phyloP scores from a whole-genome alignment of 1,284 basidiomycete species.

The Irpex rosettiformis region DNA sequence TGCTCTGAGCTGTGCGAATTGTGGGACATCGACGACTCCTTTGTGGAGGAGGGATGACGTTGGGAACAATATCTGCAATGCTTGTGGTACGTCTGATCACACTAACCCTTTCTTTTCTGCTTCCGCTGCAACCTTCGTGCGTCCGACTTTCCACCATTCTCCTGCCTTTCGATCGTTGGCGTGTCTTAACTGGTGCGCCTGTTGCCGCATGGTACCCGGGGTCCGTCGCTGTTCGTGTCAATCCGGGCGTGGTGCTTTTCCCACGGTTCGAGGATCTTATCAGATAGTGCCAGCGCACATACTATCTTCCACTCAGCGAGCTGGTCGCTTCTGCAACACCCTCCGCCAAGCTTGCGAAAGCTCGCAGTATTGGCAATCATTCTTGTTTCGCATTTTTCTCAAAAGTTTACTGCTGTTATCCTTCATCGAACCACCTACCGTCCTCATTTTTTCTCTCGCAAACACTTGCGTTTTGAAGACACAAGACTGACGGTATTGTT shows the following conservation, averaged over 20 bases:
- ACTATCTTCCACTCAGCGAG: not conserved
- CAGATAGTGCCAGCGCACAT: conserved; percentile 16
- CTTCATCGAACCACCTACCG: too few relatives aligned
- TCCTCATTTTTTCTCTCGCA: too few relatives aligned
- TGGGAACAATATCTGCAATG: conserved; percentile 91
- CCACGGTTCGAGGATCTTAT: conserved; percentile 20
- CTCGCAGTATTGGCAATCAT: conserved; percentile 1
- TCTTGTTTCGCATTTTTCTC: too few relatives aligned
- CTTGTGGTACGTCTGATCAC: conserved; percentile 71
- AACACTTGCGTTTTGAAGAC: conserved; percentile 7
- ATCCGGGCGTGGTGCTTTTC: conserved; percentile 6
- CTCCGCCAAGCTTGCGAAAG: not conserved
- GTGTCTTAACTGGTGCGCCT: not conserved
- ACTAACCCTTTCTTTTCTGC: conserved; percentile 2
- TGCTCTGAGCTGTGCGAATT: conserved; percentile 86
- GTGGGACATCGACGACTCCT: conserved; percentile 91
- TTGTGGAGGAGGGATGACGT: conserved; percentile 93
- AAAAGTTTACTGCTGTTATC: too few relatives aligned
- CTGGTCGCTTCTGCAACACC: conserved; percentile 4
- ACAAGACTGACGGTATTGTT: not conserved
- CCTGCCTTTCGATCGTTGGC: not conserved
- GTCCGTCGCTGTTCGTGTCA: conserved; percentile 6
- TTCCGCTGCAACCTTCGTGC: conserved; percentile 1
- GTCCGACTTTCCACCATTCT: not conserved
- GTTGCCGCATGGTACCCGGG: conserved; percentile 6